phyloP scores from a whole-genome alignment of 2,329 filamentous ascomycete species.

The Beauveria sp. region DNA sequence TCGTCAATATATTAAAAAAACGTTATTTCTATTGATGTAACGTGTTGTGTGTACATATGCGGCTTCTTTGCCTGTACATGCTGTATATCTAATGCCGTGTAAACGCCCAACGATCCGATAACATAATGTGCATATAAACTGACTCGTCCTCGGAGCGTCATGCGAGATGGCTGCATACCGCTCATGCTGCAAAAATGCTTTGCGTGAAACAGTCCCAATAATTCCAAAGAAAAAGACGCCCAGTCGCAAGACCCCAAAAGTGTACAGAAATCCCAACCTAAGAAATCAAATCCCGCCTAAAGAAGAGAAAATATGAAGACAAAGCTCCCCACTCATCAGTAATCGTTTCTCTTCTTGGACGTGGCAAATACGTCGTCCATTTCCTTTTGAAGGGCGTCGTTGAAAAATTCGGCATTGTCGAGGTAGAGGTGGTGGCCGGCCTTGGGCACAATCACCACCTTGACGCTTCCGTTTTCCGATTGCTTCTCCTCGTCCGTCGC shows the following conservation, averaged over 20 bases:
- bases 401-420: constrained; percentile 53
- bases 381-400: constrained; percentile 44
- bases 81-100: not conserved
- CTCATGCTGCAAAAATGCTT: not conserved
- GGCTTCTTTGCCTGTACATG: not conserved
- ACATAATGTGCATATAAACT: not conserved
- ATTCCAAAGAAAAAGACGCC: not conserved
- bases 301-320: not conserved
- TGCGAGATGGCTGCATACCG: not conserved
- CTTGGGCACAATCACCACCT: constrained; percentile 67
- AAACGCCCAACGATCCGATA: not conserved
- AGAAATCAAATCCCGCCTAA: too few relatives aligned
- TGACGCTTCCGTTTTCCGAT: constrained; percentile 70
- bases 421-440: constrained; percentile 54
- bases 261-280: too few relatives aligned
- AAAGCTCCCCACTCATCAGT: not conserved
- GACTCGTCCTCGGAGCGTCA: not conserved
- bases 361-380: constrained; percentile 40
- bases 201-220: not conserved
- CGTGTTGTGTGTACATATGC: not conserved
- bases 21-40: not conserved
- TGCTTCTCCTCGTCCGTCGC: constrained; percentile 61
- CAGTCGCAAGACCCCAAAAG: not conserved
- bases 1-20: too few relatives aligned
- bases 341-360: constrained; percentile 16